phyloP scores from a whole-genome alignment of 768 basidiomycete species.

The Russula dissimulans region DNA sequence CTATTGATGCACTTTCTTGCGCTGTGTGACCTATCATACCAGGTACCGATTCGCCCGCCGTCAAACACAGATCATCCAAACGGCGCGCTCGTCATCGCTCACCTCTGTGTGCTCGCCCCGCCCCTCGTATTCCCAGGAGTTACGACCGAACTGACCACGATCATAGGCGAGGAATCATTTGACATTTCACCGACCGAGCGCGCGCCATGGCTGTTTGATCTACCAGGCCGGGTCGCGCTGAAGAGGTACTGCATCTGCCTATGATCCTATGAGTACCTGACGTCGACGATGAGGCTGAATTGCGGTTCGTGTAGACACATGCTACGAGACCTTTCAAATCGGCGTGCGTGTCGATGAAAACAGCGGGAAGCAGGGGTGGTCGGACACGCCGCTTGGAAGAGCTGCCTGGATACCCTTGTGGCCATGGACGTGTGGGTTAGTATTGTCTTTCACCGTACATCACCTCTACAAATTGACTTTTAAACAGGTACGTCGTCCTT shows the following conservation, averaged over 20 bases:
- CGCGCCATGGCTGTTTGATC: slow-evolving; percentile 12
- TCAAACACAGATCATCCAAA: slow-evolving; percentile 13
- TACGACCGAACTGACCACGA: slow-evolving; percentile 34
- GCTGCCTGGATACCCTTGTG: background rate
- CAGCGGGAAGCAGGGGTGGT: no score
- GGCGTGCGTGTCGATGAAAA: no score
- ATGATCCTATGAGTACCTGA: slow-evolving; percentile 33
- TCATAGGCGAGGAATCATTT: slow-evolving; percentile 17
- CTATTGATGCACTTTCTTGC: no score
- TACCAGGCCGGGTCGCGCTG: background rate
- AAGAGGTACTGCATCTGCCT: slow-evolving; percentile 16
- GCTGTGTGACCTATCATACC: no score
- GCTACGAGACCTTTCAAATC: slow-evolving; percentile 33
- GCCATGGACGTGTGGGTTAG: slow-evolving; percentile 38
- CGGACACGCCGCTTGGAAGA: slow-evolving; percentile 24
- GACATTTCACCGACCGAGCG: background rate
- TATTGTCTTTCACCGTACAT: background rate
- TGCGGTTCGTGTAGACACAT: slow-evolving; percentile 23
- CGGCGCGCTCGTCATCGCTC: slow-evolving; percentile 21
- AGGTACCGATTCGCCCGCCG: slow-evolving; percentile 44
- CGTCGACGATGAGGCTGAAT: slow-evolving; percentile 28
- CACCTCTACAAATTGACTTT: no score
- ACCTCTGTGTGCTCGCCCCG: slow-evolving; percentile 37
- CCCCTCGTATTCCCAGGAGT: slow-evolving; percentile 25
- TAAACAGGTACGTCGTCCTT: no score